Percentiles rank a stretch among this genome's conserved stretches.
phyloP scores from a whole-genome alignment of 495 filamentous ascomycete genomes.

The Oidiodendron maius region DNA sequence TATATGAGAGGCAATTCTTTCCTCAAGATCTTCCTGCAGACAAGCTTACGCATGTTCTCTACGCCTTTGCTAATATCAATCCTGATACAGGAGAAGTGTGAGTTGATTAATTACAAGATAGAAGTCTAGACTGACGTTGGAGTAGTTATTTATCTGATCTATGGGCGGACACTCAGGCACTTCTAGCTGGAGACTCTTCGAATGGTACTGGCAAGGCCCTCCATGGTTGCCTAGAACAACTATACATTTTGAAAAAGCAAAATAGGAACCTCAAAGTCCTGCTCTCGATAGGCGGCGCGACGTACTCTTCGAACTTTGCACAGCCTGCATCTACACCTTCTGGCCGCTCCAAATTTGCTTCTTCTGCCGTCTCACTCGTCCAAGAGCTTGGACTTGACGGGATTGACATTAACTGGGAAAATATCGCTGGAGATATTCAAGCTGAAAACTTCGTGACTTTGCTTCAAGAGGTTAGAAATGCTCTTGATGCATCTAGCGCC shows the following conservation, averaged over 20 bases:
- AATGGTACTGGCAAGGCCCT: conserved; percentile 62
- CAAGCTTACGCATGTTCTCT: conserved; percentile 85
- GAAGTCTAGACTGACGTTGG: no score
- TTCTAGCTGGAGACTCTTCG: conserved; percentile 73
- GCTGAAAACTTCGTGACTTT: conserved; percentile 70
- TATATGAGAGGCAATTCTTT: conserved; percentile 80
- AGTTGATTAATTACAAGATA: no score
- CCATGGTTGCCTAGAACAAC: conserved; percentile 88
- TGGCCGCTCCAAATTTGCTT: conserved; percentile 58
- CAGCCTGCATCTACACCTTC: conserved; percentile 55
- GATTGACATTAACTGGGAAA: conserved; percentile 56
- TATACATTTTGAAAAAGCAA: conserved; percentile 80
- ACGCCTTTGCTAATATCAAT: conserved; percentile 58
- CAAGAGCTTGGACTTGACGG: conserved; percentile 52
- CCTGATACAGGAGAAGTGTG: conserved; percentile 57
- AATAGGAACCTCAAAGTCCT: conserved; percentile 85
- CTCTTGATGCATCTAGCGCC: conserved; percentile 55
- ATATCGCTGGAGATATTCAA: conserved; percentile 47
- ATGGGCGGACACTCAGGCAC: conserved; percentile 82
- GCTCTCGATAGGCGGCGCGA: conserved; percentile 92
- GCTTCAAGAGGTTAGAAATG: conserved; percentile 52
- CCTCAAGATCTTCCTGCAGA: conserved; percentile 80
- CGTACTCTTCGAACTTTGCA: conserved; percentile 79
- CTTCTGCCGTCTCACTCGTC: conserved; percentile 58
- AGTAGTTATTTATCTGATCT: conserved; percentile 66